Evolutionary conservation across 176 grass and related monocot species (phyloP).

Genomic region (Chrysopogon serrulatus): DNA sequence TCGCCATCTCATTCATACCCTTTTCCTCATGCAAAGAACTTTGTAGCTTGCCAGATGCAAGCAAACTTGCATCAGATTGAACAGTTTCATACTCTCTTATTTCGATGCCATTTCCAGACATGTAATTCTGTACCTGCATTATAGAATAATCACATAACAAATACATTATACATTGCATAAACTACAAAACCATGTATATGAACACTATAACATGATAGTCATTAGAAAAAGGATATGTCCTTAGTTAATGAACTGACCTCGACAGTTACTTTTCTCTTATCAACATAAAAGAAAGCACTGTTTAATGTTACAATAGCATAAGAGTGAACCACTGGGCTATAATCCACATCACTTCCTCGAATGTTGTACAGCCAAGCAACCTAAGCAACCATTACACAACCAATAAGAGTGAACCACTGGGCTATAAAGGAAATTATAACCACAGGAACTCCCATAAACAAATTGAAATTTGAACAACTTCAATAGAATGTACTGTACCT

Average conservation of each 20-base stretch:
- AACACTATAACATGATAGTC: background rate
- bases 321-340: constrained; percentile 90
- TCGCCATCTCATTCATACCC: constrained; percentile 9
- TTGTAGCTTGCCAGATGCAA: constrained; percentile 69
- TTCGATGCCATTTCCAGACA: constrained; percentile 78
- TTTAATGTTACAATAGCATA: constrained; percentile 83
- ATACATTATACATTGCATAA: background rate
- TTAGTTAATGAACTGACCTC: constrained; percentile 55
- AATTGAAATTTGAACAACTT: background rate
- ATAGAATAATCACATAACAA: background rate
- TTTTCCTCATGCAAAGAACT: constrained; percentile 27
- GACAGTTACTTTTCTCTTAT: constrained; percentile 76
- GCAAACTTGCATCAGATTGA: constrained; percentile 63
- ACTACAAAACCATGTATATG: background rate
- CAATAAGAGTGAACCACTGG: background rate
- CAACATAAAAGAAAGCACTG: constrained; percentile 90
- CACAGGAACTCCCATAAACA: background rate
- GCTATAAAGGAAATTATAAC: constrained; percentile 22
- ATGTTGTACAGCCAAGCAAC: constrained; percentile 97
- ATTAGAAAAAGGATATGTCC: background rate
- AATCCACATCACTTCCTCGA: constrained; percentile 88
- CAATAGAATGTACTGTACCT: constrained; percentile 55
- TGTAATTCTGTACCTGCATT: constrained; percentile 56
- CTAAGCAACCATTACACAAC: constrained; percentile 34
- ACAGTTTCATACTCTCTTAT: constrained; percentile 75